Conservation (phyloP, 2,329 filamentous ascomycete genomes). For the Talaromyces marneffei region DNA sequence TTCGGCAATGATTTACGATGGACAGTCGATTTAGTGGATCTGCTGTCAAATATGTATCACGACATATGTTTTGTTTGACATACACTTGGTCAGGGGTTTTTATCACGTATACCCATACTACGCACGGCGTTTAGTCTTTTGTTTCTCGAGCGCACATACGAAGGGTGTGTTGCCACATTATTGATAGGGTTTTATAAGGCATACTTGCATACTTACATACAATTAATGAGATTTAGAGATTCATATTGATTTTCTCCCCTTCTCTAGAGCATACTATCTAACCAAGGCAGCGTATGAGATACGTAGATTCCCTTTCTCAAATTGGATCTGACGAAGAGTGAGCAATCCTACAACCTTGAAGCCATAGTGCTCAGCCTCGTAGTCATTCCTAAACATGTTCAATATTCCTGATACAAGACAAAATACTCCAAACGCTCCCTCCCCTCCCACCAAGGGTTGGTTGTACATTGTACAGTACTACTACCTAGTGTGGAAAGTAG, state of each 20-base stretch:
- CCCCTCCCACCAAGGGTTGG: no score
- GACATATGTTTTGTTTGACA: not conserved
- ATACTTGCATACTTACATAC: not conserved
- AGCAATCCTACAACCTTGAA: no score
- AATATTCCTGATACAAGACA: no score
- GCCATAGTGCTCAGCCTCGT: no score
- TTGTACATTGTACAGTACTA: no score
- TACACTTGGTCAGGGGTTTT: not conserved
- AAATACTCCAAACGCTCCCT: no score
- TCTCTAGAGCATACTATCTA: no score
- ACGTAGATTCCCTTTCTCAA: no score
- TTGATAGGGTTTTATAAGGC: not conserved
- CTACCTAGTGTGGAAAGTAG: no score
- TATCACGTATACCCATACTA: not conserved
- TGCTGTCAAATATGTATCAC: not conserved
- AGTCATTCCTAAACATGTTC: no score
- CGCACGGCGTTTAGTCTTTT: not conserved
- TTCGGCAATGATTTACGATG: not conserved
- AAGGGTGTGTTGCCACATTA: not conserved
- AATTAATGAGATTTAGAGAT: not conserved
- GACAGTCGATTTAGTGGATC: not conserved
- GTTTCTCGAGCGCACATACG: not conserved
- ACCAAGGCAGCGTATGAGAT: no score
- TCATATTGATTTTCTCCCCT: not conserved
- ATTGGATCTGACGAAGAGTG: no score